Percentiles rank a stretch among this genome's conserved stretches.
These are phyloP conservation scores for Stephanodiscus minutulus DNA, from an alignment of 108 stramenopile genomes.

Conservation along the genomic window DNA sequence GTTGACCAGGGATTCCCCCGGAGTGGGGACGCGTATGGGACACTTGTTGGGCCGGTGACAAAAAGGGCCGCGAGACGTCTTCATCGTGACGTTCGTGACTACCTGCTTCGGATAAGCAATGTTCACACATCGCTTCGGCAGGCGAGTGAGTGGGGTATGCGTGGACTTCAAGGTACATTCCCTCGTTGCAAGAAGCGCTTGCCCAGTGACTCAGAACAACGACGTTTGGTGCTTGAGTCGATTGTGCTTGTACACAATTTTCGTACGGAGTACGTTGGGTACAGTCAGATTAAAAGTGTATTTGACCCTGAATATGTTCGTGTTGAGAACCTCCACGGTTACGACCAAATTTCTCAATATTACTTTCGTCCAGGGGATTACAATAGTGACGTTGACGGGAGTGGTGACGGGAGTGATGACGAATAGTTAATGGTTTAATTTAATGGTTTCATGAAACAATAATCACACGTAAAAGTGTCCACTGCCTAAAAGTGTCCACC, in stretches of 20 bases:
- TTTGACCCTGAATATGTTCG: slow-evolving; percentile 14
- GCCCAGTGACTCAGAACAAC: neutral
- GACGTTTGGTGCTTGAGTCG: slow-evolving; percentile 1
- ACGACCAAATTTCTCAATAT: neutral
- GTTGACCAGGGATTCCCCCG: no score
- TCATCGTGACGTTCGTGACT: slow-evolving; percentile 16
- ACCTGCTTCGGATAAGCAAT: slow-evolving; percentile 6
- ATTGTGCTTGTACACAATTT: slow-evolving; percentile 21
- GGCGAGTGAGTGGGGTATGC: slow-evolving; percentile 19
- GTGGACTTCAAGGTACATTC: slow-evolving; percentile 6
- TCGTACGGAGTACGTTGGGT: slow-evolving; percentile 3
- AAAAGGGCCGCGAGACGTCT: neutral
- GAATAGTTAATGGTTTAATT: no score
- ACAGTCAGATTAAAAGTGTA: slow-evolving; percentile 10
- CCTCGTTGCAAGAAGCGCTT: slow-evolving; percentile 16
- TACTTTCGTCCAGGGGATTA: slow-evolving; percentile 3
- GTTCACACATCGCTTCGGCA: slow-evolving; percentile 18
- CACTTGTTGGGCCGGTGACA: neutral
- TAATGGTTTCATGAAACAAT: no score
- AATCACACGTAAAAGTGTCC: no score
- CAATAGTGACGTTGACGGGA: neutral
- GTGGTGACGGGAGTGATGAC: no score
- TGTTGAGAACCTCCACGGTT: slow-evolving; percentile 2
- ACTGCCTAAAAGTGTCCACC: no score
- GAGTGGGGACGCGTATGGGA: no score